Base-by-base conservation (phyloP, 148 eudicot genomes). In the Rhododendron ovatum region DNA sequence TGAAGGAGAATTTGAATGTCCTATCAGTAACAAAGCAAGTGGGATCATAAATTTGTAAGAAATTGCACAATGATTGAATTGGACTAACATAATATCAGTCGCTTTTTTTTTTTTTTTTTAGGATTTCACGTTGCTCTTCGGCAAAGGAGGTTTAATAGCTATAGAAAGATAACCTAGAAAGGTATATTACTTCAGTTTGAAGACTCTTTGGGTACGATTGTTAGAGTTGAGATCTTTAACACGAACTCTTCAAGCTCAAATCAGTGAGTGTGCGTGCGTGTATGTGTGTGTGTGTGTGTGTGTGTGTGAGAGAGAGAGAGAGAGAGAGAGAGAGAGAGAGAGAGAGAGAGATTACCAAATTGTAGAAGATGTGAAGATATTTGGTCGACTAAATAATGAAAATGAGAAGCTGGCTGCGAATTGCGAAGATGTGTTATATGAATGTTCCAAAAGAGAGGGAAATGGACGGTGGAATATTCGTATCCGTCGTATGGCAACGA, bases 211-310 rank as follows among this genome's bases (percentile, higher is more conserved):
- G 47, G 28, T 57, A 28, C n/a, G 5, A 53, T 17, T 57, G 84
- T 63, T 82, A 4, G 13, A 3, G 51, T 59, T 63, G 73, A 5
- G 84, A 39, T 59, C 69, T 9, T 59, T 9, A 33, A 48, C 18
- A 11, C 85, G 50, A 69, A 48, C 45, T 83, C 79, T 73, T 33
- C 65, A 73, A 73, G 26, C 79, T 83, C 63, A 37, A 67, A 67
- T 41, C 53, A 4, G 57, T 53, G 59, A 14, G 59, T 3, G 59
- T 2, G 59, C 0, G 57, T 13, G 57, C 12, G 53, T 10, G 57
- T 53, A 20, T 53, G 17, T 51, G 18, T 15, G 61, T 15, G 61
- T 15, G 53, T 10, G 57, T 53, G 57, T 53, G 17, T 51, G 18
- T 15, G 61, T 15, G 59, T 3, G 59, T 0, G 30, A 30, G 30